Conservation (phyloP, 2,329 filamentous ascomycete genomes). For the Trichophyton rubrum region DNA sequence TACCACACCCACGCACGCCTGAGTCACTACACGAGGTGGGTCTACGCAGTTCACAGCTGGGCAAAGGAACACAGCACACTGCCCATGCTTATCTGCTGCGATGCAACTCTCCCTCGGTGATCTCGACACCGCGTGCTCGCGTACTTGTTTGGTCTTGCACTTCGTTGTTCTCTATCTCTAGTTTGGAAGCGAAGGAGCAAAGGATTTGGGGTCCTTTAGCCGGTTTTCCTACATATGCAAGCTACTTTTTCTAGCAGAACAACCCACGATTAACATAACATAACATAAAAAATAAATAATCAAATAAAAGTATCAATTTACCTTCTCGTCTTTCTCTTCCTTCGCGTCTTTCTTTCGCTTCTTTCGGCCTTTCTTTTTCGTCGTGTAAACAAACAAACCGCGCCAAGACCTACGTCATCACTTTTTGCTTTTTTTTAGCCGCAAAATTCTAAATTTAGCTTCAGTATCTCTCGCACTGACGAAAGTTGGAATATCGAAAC, state of each 20-base stretch:
- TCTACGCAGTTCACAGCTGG: background rate
- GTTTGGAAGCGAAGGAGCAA: background rate
- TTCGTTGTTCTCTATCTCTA: background rate
- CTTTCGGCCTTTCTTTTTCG: background rate
- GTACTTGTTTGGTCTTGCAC: background rate
- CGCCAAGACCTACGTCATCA: conserved; percentile 1
- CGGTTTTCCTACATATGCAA: background rate
- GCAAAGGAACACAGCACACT: background rate
- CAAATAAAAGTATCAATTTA: background rate
- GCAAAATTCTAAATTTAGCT: background rate
- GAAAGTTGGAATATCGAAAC: background rate
- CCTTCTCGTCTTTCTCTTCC: background rate
- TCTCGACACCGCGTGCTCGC: background rate
- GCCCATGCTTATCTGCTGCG: background rate
- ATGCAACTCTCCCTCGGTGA: background rate
- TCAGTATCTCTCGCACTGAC: background rate
- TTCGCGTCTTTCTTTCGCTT: background rate
- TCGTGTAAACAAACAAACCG: background rate
- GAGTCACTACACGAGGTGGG: background rate
- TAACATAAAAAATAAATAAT: background rate
- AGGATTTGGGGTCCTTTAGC: background rate
- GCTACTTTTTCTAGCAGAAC: too few relatives aligned
- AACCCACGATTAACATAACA: background rate
- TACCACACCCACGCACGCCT: background rate
- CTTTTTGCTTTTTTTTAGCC: background rate